phyloP scores from a whole-genome alignment of 75 land plant genomes.

The Isoetes taiwanensis region DNA sequence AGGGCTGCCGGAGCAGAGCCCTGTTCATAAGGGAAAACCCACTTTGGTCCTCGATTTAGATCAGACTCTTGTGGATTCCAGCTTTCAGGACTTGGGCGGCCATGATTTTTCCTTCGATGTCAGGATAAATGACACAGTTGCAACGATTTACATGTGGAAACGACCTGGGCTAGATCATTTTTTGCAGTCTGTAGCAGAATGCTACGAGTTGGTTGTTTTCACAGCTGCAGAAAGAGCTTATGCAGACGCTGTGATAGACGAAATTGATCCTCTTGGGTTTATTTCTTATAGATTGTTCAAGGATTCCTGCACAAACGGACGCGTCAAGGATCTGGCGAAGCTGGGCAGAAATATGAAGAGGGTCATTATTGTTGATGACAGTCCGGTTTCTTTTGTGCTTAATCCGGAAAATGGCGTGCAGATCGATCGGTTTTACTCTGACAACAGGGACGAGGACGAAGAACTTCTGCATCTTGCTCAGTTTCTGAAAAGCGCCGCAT shows the following conservation, averaged over 20 bases:
- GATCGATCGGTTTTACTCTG: too few species aligned
- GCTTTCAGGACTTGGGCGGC: too few species aligned
- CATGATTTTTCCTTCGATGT: too few species aligned
- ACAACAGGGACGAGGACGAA: too few species aligned
- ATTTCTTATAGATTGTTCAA: slow-evolving; percentile 52
- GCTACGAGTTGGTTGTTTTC: slow-evolving; percentile 65
- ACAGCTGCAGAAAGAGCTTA: slow-evolving; percentile 73
- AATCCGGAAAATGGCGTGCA: slow-evolving; percentile 70
- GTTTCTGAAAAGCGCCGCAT: too few species aligned
- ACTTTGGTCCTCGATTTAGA: too few species aligned
- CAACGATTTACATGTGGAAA: slow-evolving; percentile 62
- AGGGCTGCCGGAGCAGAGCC: too few species aligned
- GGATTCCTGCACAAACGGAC: slow-evolving; percentile 52
- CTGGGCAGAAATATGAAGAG: slow-evolving; percentile 41
- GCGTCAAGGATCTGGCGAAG: slow-evolving; percentile 56
- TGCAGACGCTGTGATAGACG: slow-evolving; percentile 57
- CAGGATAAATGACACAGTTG: too few species aligned
- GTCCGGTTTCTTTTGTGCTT: slow-evolving; percentile 45
- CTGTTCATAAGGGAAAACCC: too few species aligned
- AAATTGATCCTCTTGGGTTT: slow-evolving; percentile 31
- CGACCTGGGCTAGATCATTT: slow-evolving; percentile 44
- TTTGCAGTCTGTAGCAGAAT: slow-evolving; percentile 11
- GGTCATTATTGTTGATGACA: slow-evolving; percentile 73
- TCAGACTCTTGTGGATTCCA: too few species aligned
- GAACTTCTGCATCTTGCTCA: too few species aligned